Conservation (phyloP, 2,329 filamentous ascomycete species). For the Fusarium sambucinum region DNA sequence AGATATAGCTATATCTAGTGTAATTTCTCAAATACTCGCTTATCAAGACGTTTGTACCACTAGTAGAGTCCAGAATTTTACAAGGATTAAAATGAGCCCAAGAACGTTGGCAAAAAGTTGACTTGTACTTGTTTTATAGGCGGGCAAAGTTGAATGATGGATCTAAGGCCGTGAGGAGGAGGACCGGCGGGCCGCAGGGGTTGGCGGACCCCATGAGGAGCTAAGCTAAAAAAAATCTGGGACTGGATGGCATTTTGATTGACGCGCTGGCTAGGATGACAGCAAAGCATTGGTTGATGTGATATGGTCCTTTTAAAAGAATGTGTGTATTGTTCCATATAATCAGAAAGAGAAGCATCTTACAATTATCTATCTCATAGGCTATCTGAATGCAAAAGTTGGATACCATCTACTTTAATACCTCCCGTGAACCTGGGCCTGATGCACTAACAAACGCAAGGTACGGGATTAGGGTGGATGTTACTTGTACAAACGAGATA, state of each 20-base stretch:
- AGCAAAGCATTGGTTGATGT: neutral
- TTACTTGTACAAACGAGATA: slow-evolving; percentile 27
- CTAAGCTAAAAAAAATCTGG: slow-evolving; percentile 41
- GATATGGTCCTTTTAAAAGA: neutral
- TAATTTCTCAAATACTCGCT: slow-evolving; percentile 17
- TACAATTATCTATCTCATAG: neutral
- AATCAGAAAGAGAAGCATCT: neutral
- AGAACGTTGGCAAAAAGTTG: slow-evolving; percentile 63
- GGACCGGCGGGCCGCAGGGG: slow-evolving; percentile 36
- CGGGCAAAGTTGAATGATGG: slow-evolving; percentile 51
- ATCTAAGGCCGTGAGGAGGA: slow-evolving; percentile 43
- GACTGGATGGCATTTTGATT: slow-evolving; percentile 29
- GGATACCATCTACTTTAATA: neutral
- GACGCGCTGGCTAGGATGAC: slow-evolving; percentile 23
- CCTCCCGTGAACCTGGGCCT: slow-evolving; percentile 14
- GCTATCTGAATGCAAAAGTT: slow-evolving; percentile 6
- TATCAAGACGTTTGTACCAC: neutral
- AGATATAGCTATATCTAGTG: slow-evolving; percentile 7
- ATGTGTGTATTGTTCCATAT: neutral
- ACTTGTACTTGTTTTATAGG: slow-evolving; percentile 48
- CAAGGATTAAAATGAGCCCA: slow-evolving; percentile 73
- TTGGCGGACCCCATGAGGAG: slow-evolving; percentile 38
- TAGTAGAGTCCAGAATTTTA: slow-evolving; percentile 53
- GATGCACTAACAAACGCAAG: slow-evolving; percentile 28
- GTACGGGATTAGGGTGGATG: slow-evolving; percentile 27